A percentile compares a stretch with the other conserved stretches of the same genome.
Conservation (phyloP, 345 rosid genomes). For the Syzygium aromaticum region DNA sequence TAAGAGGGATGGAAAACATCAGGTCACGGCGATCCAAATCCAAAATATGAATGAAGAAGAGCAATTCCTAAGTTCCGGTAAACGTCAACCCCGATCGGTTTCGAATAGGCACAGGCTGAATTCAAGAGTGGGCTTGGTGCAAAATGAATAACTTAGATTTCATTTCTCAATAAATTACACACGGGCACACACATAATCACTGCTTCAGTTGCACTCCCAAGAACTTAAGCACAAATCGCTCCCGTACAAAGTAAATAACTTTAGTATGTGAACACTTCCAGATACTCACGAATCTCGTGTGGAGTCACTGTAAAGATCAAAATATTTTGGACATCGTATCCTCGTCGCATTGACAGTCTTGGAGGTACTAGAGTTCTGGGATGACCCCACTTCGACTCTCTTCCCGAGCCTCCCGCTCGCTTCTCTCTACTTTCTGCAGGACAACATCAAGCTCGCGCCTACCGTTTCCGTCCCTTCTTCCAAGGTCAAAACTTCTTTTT, state of each 20-base stretch:
- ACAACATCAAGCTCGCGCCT: background rate
- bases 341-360: accelerated
- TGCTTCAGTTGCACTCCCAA: background rate
- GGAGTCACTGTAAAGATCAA: background rate
- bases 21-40: background rate
- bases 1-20: background rate
- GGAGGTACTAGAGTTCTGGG: background rate
- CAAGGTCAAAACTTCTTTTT: background rate
- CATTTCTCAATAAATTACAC: background rate
- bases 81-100: background rate
- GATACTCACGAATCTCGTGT: accelerated
- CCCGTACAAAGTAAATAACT: background rate
- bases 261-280: background rate
- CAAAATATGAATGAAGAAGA: background rate
- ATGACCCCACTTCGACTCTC: background rate
- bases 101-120: accelerated
- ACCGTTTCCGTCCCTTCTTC: background rate
- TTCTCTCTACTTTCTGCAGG: background rate
- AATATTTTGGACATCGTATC: background rate
- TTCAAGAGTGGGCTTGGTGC: background rate
- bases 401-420: background rate
- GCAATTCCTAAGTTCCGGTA: background rate
- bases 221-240: background rate
- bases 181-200: background rate
- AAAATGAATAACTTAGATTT: background rate